Conservation (phyloP, 177 flowering plant species). For the Vitis hybrid region DNA sequence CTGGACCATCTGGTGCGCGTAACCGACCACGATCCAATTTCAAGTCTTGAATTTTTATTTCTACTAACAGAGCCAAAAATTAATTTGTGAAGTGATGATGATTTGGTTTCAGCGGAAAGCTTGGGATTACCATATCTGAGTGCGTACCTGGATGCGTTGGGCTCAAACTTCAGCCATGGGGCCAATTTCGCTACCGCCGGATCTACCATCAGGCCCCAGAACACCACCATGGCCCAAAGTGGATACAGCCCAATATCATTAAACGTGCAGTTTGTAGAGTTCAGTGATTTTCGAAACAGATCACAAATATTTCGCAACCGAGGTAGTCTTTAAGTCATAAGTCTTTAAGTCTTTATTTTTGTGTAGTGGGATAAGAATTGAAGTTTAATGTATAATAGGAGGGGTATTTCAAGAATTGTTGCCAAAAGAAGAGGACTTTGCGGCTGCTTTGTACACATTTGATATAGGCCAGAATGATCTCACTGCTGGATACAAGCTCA, state of each 20-base stretch:
- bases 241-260: conserved; percentile 85
- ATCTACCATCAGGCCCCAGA: conserved; percentile 69
- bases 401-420: conserved; percentile 48
- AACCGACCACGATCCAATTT: no score
- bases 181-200: conserved; percentile 85
- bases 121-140: conserved; percentile 65
- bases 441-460: conserved; percentile 69
- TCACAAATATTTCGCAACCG: conserved; percentile 40
- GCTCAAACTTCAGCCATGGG: conserved; percentile 77
- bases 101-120: conserved; percentile 50
- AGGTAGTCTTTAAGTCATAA: conserved; percentile 27
- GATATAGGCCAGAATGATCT: conserved; percentile 96
- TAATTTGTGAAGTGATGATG: neutral
- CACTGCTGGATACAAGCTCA: conserved; percentile 54
- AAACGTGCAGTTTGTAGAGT: conserved; percentile 59
- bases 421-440: conserved; percentile 55
- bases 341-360: no score
- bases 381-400: conserved; percentile 25
- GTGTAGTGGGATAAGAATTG: neutral
- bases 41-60: no score
- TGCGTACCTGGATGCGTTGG: conserved; percentile 70
- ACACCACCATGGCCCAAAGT: conserved; percentile 53
- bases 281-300: conserved; percentile 48
- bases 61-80: no score
- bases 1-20: no score